These are phyloP conservation scores for Nigrospora sphaerica DNA, from an alignment of 2,329 filamentous ascomycete genomes.

Conservation along the genomic window DNA sequence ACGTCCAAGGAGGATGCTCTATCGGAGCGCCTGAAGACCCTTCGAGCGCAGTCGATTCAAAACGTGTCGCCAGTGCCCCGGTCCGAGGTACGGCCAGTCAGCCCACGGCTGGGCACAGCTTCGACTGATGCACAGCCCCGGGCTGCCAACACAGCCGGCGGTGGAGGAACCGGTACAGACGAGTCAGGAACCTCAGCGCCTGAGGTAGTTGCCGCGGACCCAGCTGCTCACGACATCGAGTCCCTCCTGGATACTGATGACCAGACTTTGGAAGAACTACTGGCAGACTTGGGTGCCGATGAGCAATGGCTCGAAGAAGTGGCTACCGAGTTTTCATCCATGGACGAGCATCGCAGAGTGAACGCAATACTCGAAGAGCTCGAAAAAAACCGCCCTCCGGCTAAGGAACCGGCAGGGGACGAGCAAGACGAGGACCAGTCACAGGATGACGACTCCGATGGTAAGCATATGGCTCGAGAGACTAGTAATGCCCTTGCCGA, in stretches of 20 bases:
- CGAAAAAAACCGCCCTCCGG: slow-evolving; percentile 7
- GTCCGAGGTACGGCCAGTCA: too few relatives aligned
- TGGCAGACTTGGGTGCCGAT: slow-evolving; percentile 32
- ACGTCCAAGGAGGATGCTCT: slow-evolving; percentile 43
- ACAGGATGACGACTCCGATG: slow-evolving; percentile 36
- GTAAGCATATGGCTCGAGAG: slow-evolving; percentile 37
- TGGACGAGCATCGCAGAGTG: slow-evolving; percentile 23
- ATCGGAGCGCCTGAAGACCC: slow-evolving; percentile 41
- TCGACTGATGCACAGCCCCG: slow-evolving; percentile 9
- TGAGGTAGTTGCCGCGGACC: neutral
- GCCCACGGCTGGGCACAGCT: neutral
- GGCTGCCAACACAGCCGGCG: neutral
- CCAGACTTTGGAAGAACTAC: slow-evolving; percentile 43
- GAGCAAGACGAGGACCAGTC: slow-evolving; percentile 1
- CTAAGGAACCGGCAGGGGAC: too few relatives aligned
- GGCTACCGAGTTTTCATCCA: slow-evolving; percentile 13
- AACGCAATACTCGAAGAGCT: slow-evolving; percentile 24
- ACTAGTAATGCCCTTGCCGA: slow-evolving; percentile 37
- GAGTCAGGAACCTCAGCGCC: neutral
- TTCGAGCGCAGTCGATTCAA: slow-evolving; percentile 26
- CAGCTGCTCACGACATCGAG: slow-evolving; percentile 23
- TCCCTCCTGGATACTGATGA: slow-evolving; percentile 40
- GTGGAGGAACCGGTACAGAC: too few relatives aligned
- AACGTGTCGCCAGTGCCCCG: too few relatives aligned
- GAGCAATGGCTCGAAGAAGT: slow-evolving; percentile 24